Conservation (phyloP, 2,329 filamentous ascomycete species). For the Colletotrichum truncatum region DNA sequence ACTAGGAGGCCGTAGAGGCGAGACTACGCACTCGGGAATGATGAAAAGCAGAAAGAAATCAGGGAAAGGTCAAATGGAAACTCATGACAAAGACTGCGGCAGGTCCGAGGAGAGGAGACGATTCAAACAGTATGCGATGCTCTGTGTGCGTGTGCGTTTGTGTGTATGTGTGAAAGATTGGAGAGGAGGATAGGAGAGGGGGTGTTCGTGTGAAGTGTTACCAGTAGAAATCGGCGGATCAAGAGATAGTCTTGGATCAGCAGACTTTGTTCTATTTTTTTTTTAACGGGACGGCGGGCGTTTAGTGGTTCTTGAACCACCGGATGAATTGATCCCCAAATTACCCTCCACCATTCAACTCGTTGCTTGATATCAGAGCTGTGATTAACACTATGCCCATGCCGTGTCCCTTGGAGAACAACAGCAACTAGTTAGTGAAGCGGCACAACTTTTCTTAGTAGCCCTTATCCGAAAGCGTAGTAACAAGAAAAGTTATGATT, state of each 20-base stretch:
- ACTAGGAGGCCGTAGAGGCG: not conserved
- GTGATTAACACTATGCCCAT: too few relatives aligned
- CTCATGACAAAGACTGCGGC: constrained; percentile 8
- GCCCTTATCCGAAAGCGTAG: too few relatives aligned
- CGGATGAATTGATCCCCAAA: constrained; percentile 4
- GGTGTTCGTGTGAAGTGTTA: not conserved
- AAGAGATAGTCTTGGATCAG: not conserved
- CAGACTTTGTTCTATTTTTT: not conserved
- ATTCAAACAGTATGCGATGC: not conserved
- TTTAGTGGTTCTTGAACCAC: not conserved
- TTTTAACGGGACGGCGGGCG: not conserved
- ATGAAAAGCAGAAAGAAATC: not conserved
- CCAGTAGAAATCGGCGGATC: not conserved
- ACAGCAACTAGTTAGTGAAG: too few relatives aligned
- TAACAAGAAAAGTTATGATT: not conserved
- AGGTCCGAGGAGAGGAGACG: constrained; percentile 5
- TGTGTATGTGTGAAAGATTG: too few relatives aligned
- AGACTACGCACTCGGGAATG: not conserved
- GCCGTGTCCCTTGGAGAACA: too few relatives aligned
- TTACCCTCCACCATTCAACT: not conserved
- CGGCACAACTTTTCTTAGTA: too few relatives aligned
- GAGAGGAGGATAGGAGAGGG: not conserved
- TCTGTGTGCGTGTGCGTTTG: too few relatives aligned
- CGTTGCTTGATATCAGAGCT: too few relatives aligned
- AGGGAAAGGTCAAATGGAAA: not conserved